Conservation (phyloP, 106 monocot genomes). For the Dendrobium officinale region DNA sequence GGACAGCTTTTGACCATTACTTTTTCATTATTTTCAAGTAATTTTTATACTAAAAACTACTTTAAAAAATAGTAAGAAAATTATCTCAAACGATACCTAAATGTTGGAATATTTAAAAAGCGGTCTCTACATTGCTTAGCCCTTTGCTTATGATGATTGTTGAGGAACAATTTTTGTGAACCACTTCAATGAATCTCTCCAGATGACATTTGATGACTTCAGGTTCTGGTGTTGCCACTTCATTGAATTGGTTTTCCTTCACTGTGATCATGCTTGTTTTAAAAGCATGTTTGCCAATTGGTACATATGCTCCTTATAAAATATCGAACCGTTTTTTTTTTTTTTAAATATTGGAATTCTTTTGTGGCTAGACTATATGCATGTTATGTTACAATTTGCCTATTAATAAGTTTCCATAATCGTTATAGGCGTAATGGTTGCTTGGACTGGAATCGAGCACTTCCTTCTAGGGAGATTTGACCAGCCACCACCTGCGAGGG, state of each 20-base stretch:
- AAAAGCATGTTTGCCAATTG: not conserved
- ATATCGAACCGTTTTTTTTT: not conserved
- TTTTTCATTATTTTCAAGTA: too few species aligned
- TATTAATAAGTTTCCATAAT: not conserved
- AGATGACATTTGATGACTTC: not conserved
- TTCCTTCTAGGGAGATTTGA: conserved; percentile 84
- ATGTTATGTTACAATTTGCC: not conserved
- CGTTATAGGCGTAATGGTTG: conserved; percentile 89
- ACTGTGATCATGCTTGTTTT: not conserved
- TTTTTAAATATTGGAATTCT: not conserved
- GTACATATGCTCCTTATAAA: not conserved
- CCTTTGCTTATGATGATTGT: too few species aligned
- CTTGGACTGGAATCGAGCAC: conserved; percentile 99
- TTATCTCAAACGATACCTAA: not conserved
- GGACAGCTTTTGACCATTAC: too few species aligned
- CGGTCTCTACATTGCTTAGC: not conserved
- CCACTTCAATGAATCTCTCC: not conserved
- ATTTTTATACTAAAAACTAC: too few species aligned
- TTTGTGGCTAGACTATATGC: not conserved
- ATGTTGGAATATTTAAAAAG: not conserved
- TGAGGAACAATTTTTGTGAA: not conserved
- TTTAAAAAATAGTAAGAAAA: too few species aligned
- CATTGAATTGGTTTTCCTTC: not conserved
- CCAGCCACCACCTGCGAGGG: conserved; percentile 69
- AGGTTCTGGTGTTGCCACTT: not conserved